These are phyloP conservation scores for Flaveria ramosissima DNA, from an alignment of 129 eudicot genomes.

Conservation along the genomic window DNA sequence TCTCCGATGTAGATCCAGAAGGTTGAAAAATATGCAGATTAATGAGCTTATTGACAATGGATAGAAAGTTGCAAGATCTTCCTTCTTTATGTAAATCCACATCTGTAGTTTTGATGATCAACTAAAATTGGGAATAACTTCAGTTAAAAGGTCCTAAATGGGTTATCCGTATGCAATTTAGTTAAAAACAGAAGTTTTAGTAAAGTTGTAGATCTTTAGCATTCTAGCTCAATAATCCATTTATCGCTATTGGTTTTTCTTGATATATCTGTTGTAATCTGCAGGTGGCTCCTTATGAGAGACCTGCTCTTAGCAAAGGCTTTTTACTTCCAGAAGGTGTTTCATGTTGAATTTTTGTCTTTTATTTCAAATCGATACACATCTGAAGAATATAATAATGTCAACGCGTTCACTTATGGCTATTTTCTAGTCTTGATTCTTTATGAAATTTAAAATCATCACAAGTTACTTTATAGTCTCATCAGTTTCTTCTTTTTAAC, in stretches of 20 bases:
- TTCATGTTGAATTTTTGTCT: background rate
- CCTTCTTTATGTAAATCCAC: background rate
- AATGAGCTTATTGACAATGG: background rate
- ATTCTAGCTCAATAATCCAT: background rate
- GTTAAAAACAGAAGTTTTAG: slow-evolving; percentile 3
- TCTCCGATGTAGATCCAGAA: background rate
- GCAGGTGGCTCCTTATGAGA: slow-evolving; percentile 97
- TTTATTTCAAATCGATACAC: background rate
- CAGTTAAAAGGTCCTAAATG: background rate
- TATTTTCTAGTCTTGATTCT: slow-evolving; percentile 13
- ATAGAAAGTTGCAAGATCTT: background rate
- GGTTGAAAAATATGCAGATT: background rate
- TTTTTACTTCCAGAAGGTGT: slow-evolving; percentile 98
- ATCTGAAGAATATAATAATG: background rate
- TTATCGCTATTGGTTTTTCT: background rate
- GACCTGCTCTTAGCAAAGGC: slow-evolving; percentile 99
- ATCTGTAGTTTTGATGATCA: background rate
- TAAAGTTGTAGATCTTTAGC: background rate
- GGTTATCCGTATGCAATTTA: background rate
- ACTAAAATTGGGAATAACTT: background rate
- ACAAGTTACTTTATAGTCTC: background rate
- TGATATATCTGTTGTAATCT: slow-evolving; percentile 17
- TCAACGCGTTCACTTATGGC: background rate
- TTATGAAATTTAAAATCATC: background rate
- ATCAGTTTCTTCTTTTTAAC: background rate